phyloP scores from a whole-genome alignment of 257 asterid species.

The Lycium ferocissimum region DNA sequence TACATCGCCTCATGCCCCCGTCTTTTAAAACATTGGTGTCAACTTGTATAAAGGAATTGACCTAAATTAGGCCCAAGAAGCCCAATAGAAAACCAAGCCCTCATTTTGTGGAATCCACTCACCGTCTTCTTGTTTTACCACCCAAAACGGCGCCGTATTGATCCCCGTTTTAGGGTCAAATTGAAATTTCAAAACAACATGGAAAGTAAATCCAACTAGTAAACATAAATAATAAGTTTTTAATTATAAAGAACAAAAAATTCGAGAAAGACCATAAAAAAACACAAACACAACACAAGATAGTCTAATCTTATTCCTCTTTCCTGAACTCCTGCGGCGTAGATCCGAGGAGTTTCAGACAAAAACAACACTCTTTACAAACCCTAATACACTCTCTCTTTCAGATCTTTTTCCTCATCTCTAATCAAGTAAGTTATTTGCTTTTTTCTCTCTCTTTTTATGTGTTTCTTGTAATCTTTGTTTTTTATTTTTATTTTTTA shows the following conservation, averaged over 20 bases:
- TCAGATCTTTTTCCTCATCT: conserved; percentile 38
- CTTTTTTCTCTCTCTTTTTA: background rate
- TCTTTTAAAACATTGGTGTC: too few species aligned
- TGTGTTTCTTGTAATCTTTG: background rate
- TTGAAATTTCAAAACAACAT: conserved; percentile 29
- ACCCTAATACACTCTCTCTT: conserved; percentile 27
- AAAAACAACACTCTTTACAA: conserved; percentile 30
- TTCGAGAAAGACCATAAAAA: background rate
- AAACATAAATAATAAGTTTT: background rate
- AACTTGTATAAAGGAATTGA: background rate
- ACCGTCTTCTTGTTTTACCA: background rate
- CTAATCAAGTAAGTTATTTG: conserved; percentile 31
- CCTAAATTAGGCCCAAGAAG: conserved; percentile 22
- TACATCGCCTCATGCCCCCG: too few species aligned
- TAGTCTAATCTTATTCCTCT: background rate
- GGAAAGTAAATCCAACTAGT: conserved; percentile 29
- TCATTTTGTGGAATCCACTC: conserved; percentile 3
- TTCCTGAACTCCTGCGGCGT: conserved; percentile 56
- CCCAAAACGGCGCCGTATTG: background rate
- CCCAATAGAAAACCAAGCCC: background rate
- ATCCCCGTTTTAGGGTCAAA: conserved; percentile 6
- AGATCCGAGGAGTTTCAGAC: conserved; percentile 60
- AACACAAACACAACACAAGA: background rate
- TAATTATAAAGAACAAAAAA: background rate
- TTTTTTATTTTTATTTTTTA: background rate